Percentiles rank a stretch among this genome's conserved stretches.
Conservation (phyloP, 768 basidiomycete genomes). For the Artomyces pyxidatus region DNA sequence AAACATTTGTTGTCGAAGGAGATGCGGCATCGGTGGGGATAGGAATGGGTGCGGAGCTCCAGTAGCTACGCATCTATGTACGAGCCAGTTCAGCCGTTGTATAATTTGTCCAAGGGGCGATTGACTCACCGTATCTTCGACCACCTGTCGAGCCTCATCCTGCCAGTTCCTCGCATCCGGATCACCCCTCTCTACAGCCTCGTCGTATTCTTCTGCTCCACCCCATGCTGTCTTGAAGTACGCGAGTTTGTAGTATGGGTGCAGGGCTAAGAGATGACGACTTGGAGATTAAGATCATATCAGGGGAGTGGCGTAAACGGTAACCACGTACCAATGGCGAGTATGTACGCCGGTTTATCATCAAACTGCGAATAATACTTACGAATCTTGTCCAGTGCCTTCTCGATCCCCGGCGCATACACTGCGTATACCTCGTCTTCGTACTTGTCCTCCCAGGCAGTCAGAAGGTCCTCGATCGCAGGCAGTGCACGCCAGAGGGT, state of each 20-base stretch:
- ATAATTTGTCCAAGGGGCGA: background rate
- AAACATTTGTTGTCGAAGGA: background rate
- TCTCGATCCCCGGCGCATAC: slow-evolving; percentile 17
- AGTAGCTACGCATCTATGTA: background rate
- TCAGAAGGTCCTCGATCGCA: slow-evolving; percentile 21
- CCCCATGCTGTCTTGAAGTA: slow-evolving; percentile 23
- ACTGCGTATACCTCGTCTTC: slow-evolving; percentile 1
- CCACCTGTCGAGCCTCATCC: slow-evolving; percentile 8
- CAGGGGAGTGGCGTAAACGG: no score
- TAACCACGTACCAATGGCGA: slow-evolving; percentile 20
- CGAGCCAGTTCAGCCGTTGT: background rate
- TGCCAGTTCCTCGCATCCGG: slow-evolving; percentile 13
- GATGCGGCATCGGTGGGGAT: background rate
- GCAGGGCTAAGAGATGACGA: slow-evolving; percentile 15
- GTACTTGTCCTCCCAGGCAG: slow-evolving; percentile 22
- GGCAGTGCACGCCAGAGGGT: slow-evolving; percentile 23
- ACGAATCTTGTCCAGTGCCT: slow-evolving; percentile 19
- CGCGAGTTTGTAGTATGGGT: slow-evolving; percentile 25
- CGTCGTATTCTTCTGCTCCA: slow-evolving; percentile 19
- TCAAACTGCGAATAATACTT: slow-evolving; percentile 20
- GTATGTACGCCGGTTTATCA: slow-evolving; percentile 13
- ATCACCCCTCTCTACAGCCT: slow-evolving; percentile 6
- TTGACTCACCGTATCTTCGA: slow-evolving; percentile 5
- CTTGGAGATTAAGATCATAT: background rate
- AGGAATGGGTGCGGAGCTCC: background rate